Evolutionary conservation across 257 asterid genomes (phyloP).

Genomic region (Solanum dulcamara): DNA sequence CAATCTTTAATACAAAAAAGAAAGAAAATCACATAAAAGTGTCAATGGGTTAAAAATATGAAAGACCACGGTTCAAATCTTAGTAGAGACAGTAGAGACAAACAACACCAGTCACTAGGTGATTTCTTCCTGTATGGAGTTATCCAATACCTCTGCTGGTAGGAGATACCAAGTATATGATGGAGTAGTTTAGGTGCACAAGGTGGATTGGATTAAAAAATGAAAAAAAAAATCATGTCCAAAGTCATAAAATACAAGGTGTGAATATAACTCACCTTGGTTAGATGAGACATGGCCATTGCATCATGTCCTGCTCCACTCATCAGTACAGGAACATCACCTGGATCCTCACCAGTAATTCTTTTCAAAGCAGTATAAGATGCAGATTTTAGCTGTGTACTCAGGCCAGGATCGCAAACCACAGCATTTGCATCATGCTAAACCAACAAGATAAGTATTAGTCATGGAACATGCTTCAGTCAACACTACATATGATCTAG

Average conservation of each 20-base stretch:
- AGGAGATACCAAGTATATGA: background rate
- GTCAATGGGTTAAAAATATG: background rate
- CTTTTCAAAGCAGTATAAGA: slow-evolving; percentile 50
- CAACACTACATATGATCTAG: background rate
- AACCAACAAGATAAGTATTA: background rate
- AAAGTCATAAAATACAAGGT: background rate
- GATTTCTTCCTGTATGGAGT: background rate
- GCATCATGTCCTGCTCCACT: slow-evolving; percentile 99
- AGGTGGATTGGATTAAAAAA: background rate
- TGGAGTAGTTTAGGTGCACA: background rate
- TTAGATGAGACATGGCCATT: slow-evolving; percentile 94
- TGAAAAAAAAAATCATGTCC: background rate
- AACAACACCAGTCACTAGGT: background rate
- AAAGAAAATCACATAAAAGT: background rate
- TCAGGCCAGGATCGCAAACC: slow-evolving; percentile 54
- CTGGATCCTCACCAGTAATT: slow-evolving; percentile 39
- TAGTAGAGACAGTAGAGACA: background rate
- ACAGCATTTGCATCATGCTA: slow-evolving; percentile 94
- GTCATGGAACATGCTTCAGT: background rate
- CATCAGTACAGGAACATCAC: slow-evolving; percentile 63
- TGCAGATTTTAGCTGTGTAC: slow-evolving; percentile 60
- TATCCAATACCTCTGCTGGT: background rate
- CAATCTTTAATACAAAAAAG: background rate
- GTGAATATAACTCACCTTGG: slow-evolving; percentile 34
- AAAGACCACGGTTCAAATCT: background rate